phyloP scores from a whole-genome alignment of 2,329 filamentous ascomycete species.

The Fusarium coffeatum region DNA sequence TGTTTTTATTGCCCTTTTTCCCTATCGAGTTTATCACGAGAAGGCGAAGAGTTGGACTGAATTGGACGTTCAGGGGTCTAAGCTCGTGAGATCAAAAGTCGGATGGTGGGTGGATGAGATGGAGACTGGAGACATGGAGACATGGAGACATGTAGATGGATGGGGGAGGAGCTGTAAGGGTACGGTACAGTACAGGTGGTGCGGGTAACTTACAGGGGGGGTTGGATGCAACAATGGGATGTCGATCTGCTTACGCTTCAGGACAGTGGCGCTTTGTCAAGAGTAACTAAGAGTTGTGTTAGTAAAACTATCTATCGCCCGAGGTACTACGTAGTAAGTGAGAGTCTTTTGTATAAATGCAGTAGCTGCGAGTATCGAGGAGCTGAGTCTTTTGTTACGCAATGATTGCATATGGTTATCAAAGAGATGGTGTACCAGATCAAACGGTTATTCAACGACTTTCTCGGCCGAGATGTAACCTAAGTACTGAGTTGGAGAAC shows the following conservation, averaged over 20 bases:
- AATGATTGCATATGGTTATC: neutral
- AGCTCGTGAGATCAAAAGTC: slow-evolving; percentile 10
- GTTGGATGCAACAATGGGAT: slow-evolving; percentile 26
- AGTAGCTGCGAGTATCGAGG: neutral
- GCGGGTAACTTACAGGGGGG: slow-evolving; percentile 28
- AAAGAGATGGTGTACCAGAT: neutral
- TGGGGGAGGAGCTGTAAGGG: slow-evolving; percentile 4
- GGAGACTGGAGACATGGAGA: neutral
- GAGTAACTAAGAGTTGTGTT: neutral
- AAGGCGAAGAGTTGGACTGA: slow-evolving; percentile 9
- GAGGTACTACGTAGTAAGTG: slow-evolving; percentile 7
- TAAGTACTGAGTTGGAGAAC: neutral
- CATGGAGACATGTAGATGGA: neutral
- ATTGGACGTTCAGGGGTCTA: slow-evolving; percentile 13
- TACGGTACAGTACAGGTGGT: slow-evolving; percentile 11
- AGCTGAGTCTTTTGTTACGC: neutral
- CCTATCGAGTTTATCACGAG: slow-evolving; percentile 19
- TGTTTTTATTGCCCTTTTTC: slow-evolving; percentile 1
- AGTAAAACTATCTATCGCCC: neutral
- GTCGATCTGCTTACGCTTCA: slow-evolving; percentile 20
- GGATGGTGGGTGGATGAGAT: slow-evolving; percentile 10
- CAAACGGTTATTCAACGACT: neutral
- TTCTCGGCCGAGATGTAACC: neutral
- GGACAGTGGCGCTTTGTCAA: slow-evolving; percentile 24
- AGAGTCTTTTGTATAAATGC: neutral